Evolutionary conservation across 2,329 filamentous ascomycete genomes (phyloP).

Genomic region (Pyrenophora graminea): DNA sequence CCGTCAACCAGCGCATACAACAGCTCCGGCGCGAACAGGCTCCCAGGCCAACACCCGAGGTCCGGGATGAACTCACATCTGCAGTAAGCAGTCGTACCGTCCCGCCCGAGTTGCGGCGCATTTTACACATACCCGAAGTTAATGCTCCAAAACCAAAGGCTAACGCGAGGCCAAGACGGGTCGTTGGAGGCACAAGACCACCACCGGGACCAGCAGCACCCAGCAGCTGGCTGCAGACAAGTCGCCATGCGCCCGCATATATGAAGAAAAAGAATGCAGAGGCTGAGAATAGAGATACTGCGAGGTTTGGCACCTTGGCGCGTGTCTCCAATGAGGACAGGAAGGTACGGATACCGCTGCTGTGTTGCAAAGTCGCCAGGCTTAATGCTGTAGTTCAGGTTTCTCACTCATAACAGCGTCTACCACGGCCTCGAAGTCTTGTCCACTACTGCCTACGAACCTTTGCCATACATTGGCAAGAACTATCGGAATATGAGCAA

Average conservation of each 20-base stretch:
- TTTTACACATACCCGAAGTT: conserved; percentile 53
- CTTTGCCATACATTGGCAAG: conserved; percentile 61
- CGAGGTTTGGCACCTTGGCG: conserved; percentile 33
- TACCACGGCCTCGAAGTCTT: conserved; percentile 48
- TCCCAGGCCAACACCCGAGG: conserved; percentile 46
- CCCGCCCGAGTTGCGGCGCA: conserved; percentile 50
- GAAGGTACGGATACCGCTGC: conserved; percentile 26
- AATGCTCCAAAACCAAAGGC: conserved; percentile 52
- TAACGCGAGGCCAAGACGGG: conserved; percentile 38
- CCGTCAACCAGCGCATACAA: conserved; percentile 55
- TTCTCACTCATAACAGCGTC: conserved; percentile 37
- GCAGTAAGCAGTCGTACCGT: conserved; percentile 49
- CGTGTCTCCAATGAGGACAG: conserved; percentile 30
- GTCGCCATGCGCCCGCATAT: conserved; percentile 35
- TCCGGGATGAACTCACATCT: conserved; percentile 51
- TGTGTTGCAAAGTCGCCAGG: conserved; percentile 6
- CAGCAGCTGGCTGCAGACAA: conserved; percentile 49
- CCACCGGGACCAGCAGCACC: conserved; percentile 53
- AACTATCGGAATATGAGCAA: conserved; percentile 62
- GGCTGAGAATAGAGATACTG: conserved; percentile 5
- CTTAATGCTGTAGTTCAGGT: conserved; percentile 19
- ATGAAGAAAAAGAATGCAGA: conserved; percentile 20
- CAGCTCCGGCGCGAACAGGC: conserved; percentile 52
- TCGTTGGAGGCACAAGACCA: conserved; percentile 34
- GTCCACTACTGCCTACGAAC: conserved; percentile 57